These are phyloP conservation scores for Ramalina intermedia DNA, from an alignment of 495 filamentous ascomycete genomes.

Conservation along the genomic window DNA sequence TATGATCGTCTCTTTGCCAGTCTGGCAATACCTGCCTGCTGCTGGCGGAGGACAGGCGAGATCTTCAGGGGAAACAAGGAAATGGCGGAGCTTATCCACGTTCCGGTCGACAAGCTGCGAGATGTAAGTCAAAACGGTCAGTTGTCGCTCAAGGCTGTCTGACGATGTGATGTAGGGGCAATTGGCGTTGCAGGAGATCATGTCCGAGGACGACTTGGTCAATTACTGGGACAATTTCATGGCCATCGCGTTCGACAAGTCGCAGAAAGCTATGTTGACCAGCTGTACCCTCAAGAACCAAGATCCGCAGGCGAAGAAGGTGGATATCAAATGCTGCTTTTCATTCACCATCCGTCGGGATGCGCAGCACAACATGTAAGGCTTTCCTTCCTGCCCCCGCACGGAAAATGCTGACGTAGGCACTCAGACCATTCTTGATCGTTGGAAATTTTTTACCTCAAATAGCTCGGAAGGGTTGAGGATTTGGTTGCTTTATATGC, in stretches of 20 bases:
- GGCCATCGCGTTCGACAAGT: conserved; percentile 90
- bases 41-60: conserved; percentile 92
- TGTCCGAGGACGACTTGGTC: conserved; percentile 85
- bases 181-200: conserved; percentile 86
- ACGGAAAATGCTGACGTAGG: conserved; percentile 5
- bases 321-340: conserved; percentile 84
- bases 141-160: not conserved
- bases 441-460: conserved; percentile 88
- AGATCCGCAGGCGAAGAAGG: conserved; percentile 50
- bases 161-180: conserved; percentile 49
- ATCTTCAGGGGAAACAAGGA: conserved; percentile 97
- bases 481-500: not conserved
- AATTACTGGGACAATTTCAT: conserved; percentile 99
- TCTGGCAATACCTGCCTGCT: conserved; percentile 97
- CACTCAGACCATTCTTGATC: conserved; percentile 70
- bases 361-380: conserved; percentile 82
- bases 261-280: conserved; percentile 94
- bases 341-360: conserved; percentile 93
- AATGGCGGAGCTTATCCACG: conserved; percentile 93
- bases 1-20: conserved; percentile 97
- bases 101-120: conserved; percentile 77
- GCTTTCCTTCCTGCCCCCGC: not conserved
- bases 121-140: conserved; percentile 34
- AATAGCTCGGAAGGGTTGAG: conserved; percentile 7
- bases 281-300: conserved; percentile 86